These are phyloP conservation scores for Canavalia gladiata DNA, from an alignment of 306 rosid species.

Conservation along the genomic window DNA sequence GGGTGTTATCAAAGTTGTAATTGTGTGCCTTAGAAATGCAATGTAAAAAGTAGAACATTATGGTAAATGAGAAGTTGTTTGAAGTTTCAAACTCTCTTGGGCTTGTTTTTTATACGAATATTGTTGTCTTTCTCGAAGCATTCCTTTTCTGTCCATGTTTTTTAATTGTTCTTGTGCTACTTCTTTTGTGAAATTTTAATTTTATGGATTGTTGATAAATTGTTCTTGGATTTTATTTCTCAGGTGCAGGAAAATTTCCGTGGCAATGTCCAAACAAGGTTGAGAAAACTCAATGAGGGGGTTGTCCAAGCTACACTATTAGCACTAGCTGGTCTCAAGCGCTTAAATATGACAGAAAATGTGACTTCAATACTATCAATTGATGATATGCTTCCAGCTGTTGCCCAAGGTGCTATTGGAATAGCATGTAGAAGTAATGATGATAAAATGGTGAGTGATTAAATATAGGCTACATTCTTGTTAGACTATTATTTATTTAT, in stretches of 20 bases:
- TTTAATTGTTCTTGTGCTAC: neutral
- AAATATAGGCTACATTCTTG: neutral
- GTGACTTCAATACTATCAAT: constrained; percentile 58
- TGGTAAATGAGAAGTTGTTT: neutral
- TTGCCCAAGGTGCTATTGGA: constrained; percentile 67
- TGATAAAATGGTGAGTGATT: constrained; percentile 72
- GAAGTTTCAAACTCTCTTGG: neutral
- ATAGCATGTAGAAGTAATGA: constrained; percentile 64
- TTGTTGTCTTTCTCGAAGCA: constrained; percentile 8
- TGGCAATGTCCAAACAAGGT: constrained; percentile 94
- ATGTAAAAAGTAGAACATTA: neutral
- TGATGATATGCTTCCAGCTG: constrained; percentile 67
- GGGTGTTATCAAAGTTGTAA: neutral
- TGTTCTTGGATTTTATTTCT: constrained; percentile 33
- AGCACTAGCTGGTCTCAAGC: constrained; percentile 95
- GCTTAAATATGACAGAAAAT: constrained; percentile 68
- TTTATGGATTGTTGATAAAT: neutral
- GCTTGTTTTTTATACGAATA: neutral
- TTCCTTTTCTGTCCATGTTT: neutral
- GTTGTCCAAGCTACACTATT: constrained; percentile 95
- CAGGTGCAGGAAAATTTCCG: constrained; percentile 95
- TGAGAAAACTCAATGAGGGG: constrained; percentile 84
- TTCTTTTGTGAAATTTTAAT: neutral
- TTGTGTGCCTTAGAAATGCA: neutral
- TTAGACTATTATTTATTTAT: constrained; percentile 2